Evolutionary conservation across 2,329 filamentous ascomycete genomes (phyloP), one percentile per base, ranked within the genome.

Genomic region (Teratosphaeria zuluensis): DNA sequence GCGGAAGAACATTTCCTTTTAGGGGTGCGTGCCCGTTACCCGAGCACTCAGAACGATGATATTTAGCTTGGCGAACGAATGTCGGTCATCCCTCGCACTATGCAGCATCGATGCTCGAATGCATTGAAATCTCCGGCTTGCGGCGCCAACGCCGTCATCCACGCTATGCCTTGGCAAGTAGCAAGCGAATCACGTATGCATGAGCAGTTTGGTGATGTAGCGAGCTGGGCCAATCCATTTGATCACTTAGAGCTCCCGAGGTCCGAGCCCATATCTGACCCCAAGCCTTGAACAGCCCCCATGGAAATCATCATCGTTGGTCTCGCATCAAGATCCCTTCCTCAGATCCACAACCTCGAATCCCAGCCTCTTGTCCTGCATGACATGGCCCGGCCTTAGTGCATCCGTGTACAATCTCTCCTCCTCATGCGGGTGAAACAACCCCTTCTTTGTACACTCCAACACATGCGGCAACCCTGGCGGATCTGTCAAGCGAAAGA

Each of bases 401-500:
- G 90, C 89, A 67, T 87, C 84, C 0, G 88, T 90, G 69, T 95
- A 95, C 1, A 95, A 81, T 66, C 91, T 86, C 30, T 83, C 79
- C 62, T 87, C 79, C 0, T 74, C 74, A 68, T 90, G 87, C 5
- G 84, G 89, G 72, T 99, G 94, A 71, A 99, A 99, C 0, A 95
- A 81, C 1, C 89, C 89, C 0, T 82, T 81, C 61, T 91, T 83
- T 2, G 77, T 85, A 74, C 94, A 99, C 48, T 85, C 81, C 52
- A 95, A 78, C 35, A 99, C 87, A n/a, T 90, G 84, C 63, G 89
- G 85, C 65, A 97, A 81, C 0, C 94, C 94, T 0, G 94, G 92
- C 0, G 94, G 94, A 73, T 96, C 89, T 0, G 94, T 99, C 4
- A 99, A 79, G 35, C 94, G 85, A 75, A 97, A 99, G 28, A 95